Evolutionary conservation across 768 basidiomycete species (phyloP), one percentile per base, ranked within the genome.

Genomic region (Agaricus blazei): DNA sequence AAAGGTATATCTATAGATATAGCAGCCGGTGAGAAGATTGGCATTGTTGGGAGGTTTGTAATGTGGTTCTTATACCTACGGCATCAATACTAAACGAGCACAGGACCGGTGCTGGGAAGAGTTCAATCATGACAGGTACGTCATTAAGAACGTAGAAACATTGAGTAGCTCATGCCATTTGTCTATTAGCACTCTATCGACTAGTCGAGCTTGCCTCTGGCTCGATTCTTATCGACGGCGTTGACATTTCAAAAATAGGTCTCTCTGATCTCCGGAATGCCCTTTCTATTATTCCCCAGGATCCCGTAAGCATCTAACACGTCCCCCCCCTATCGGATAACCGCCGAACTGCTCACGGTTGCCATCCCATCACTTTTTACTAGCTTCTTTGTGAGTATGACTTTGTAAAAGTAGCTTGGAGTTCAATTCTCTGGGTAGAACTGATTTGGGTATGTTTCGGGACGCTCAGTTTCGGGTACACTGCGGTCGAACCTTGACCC

Each of bases 401-500:
- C 23, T 11, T 24, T 34, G 34, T 34, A 34, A 34, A 34, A 34
- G 7, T 45, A 24, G 27, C 45, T 19, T 27, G 9, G 31, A 19
- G 23, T 12, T 45, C 34, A 6, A 27, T 34, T 34, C 34, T 38
- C n/a, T 34, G 24, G 37, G 6, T 14, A 28, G 7, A 23, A 52
- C 48, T 48, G 52, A 58, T 46, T 34, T 43, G 58, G 26, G 8
- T 51, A 48, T 24, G 54, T 37, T 41, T 50, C 29, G 27, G 27
- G 50, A 9, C 60, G 62, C 51, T 48, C 69, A 77, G 85, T 90
- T 71, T 88, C 87, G 14, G 91, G 90, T 51, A 92, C 90, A 1
- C 69, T 96, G 23, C 80, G 93, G 48, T 82, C 82, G 43, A 97
- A 98, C 65, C 81, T 97, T 3, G 95, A 97, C 67, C 95, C 95